Conservation (phyloP, 2,329 filamentous ascomycete genomes). For the Arthrobotrys musiformis region DNA sequence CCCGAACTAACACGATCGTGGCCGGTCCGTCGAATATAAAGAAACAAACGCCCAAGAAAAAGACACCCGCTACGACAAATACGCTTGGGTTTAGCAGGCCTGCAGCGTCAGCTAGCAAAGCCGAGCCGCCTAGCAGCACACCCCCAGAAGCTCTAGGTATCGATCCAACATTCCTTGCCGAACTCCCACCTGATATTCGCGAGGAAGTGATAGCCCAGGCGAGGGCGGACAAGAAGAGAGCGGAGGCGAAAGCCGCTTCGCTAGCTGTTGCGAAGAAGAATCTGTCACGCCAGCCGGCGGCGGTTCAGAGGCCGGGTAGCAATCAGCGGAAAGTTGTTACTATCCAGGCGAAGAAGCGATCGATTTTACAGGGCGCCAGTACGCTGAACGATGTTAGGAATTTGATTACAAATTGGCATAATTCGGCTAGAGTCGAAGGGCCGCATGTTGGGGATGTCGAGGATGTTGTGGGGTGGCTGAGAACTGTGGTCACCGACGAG, state of each 20-base stretch:
- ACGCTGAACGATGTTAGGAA: conserved; percentile 73
- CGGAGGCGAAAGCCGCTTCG: conserved; percentile 69
- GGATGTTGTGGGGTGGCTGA: conserved; percentile 78
- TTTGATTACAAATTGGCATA: conserved; percentile 80
- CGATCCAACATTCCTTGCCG: conserved; percentile 74
- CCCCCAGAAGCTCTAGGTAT: conserved; percentile 44
- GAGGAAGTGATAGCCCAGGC: conserved; percentile 74
- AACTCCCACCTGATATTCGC: conserved; percentile 82
- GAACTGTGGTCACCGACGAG: conserved; percentile 78
- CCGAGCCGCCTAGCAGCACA: conserved; percentile 6
- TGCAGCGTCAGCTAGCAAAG: conserved; percentile 73
- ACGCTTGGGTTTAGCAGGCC: conserved; percentile 70
- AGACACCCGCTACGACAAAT: conserved; percentile 68
- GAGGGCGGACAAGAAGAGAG: conserved; percentile 50
- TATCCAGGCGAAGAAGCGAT: conserved; percentile 57
- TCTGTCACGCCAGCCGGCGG: conserved; percentile 28
- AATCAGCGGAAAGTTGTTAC: conserved; percentile 53
- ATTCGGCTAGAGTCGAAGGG: conserved; percentile 75
- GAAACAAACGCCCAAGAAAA: conserved; percentile 74
- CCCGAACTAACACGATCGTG: conserved; percentile 61
- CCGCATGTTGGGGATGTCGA: conserved; percentile 82
- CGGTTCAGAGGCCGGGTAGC: not conserved
- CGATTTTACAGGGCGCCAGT: conserved; percentile 59
- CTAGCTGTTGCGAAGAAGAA: conserved; percentile 66
- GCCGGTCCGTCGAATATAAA: conserved; percentile 67